Conservation (phyloP, 2,329 filamentous ascomycete species). For the Monosporascus sp. region DNA sequence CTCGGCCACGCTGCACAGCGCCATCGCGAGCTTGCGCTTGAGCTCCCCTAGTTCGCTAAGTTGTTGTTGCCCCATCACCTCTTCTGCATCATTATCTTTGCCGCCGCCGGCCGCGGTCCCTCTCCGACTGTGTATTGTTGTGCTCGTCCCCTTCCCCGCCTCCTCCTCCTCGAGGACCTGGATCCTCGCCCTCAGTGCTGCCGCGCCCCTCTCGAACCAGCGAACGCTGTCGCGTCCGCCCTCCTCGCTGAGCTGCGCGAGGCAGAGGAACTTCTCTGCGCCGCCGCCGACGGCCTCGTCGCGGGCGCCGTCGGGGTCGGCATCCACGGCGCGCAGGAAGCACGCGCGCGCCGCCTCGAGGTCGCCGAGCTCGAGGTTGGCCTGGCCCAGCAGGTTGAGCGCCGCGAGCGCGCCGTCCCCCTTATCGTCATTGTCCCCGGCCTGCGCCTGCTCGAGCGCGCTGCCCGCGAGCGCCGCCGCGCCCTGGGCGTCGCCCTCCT, state of each 20-base stretch:
- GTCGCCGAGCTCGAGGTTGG: conserved; percentile 77
- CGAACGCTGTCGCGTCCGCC: conserved; percentile 60
- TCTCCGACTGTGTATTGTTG: not conserved
- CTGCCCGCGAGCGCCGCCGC: conserved; percentile 23
- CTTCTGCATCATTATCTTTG: conserved; percentile 9
- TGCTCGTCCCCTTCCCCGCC: conserved; percentile 24
- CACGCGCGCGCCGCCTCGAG: conserved; percentile 66
- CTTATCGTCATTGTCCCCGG: conserved; percentile 14
- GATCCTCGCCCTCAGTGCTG: conserved; percentile 67
- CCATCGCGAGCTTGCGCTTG: conserved; percentile 76
- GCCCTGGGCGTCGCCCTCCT: conserved; percentile 25
- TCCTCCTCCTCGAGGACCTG: conserved; percentile 55
- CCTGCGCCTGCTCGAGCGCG: conserved; percentile 21
- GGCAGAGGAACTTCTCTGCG: conserved; percentile 89
- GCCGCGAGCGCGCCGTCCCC: conserved; percentile 55
- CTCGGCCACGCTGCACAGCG: conserved; percentile 90
- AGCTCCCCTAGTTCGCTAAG: conserved; percentile 55
- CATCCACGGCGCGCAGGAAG: conserved; percentile 66
- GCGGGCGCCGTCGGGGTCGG: conserved; percentile 70
- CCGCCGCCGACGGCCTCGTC: conserved; percentile 72
- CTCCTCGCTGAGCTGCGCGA: conserved; percentile 80
- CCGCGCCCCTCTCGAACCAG: conserved; percentile 68
- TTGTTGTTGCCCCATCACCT: conserved; percentile 8
- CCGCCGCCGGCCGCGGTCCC: conserved; percentile 5
- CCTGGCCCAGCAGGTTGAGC: conserved; percentile 73